Percentiles rank a stretch among this genome's conserved stretches.
Conservation (phyloP, 2,329 filamentous ascomycete species). For the Phoma sp. region DNA sequence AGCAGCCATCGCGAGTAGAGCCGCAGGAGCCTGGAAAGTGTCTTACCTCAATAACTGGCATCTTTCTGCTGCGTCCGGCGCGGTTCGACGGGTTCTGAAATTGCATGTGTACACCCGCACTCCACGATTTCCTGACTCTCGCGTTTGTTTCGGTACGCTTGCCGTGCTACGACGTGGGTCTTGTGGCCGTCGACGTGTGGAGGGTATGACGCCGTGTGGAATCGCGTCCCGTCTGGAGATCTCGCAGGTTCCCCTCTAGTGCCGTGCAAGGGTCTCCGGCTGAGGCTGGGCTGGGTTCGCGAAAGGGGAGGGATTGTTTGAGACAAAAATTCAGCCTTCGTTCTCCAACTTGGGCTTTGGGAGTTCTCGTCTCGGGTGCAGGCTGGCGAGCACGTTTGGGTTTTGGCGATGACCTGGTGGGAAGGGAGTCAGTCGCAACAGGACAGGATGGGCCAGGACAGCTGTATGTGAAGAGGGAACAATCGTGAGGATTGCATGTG, state of each 20-base stretch:
- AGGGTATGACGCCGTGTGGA: slow-evolving; percentile 35
- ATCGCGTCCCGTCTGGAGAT: slow-evolving; percentile 31
- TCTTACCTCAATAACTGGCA: slow-evolving; percentile 47
- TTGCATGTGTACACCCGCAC: slow-evolving; percentile 19
- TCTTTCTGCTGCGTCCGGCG: slow-evolving; percentile 31
- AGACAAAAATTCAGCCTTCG: slow-evolving; percentile 3
- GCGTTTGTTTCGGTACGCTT: slow-evolving; percentile 13
- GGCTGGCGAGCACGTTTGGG: neutral
- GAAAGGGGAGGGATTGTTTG: neutral
- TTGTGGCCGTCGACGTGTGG: slow-evolving; percentile 19
- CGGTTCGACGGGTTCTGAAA: slow-evolving; percentile 25
- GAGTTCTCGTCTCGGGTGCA: neutral
- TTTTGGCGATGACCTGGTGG: neutral
- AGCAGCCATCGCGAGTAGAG: neutral
- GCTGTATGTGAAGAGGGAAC: neutral
- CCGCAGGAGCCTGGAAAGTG: slow-evolving; percentile 1
- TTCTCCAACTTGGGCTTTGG: neutral
- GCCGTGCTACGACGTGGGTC: slow-evolving; percentile 27
- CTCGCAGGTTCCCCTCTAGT: slow-evolving; percentile 28
- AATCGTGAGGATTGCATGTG: neutral
- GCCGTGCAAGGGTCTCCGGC: slow-evolving; percentile 26
- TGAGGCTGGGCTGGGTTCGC: slow-evolving; percentile 7
- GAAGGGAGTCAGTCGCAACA: too few relatives aligned
- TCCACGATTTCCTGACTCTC: slow-evolving; percentile 9
- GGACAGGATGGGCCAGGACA: neutral